These are phyloP conservation scores for Penicillium sp. DNA, from an alignment of 2,329 filamentous ascomycete species.

Conservation along the genomic window DNA sequence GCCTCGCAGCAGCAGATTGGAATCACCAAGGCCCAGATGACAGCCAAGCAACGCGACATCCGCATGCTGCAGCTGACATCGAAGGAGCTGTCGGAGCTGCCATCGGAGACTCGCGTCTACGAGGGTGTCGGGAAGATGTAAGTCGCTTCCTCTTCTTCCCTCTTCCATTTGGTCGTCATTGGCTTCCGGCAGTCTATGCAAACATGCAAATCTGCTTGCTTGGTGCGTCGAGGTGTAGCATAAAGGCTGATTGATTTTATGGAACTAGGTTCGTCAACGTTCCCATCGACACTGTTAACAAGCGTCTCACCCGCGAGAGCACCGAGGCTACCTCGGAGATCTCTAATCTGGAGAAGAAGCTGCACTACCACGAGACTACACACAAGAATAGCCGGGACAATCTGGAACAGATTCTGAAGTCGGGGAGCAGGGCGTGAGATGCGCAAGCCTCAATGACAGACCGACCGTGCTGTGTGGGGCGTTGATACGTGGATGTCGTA, in stretches of 20 bases:
- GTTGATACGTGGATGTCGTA: neutral
- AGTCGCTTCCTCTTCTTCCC: slow-evolving; percentile 31
- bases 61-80: slow-evolving; percentile 84
- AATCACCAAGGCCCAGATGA: slow-evolving; percentile 79
- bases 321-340: slow-evolving; percentile 74
- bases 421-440: slow-evolving; percentile 42
- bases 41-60: slow-evolving; percentile 80
- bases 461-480: neutral
- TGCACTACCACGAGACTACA: slow-evolving; percentile 91
- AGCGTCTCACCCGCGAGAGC: slow-evolving; percentile 71
- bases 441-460: neutral
- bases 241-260: slow-evolving; percentile 1
- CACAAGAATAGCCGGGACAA: slow-evolving; percentile 91
- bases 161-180: slow-evolving; percentile 11
- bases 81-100: slow-evolving; percentile 74
- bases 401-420: slow-evolving; percentile 79
- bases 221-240: neutral
- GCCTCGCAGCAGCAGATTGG: slow-evolving; percentile 89
- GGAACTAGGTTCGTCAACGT: slow-evolving; percentile 76
- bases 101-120: slow-evolving; percentile 75
- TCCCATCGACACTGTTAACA: slow-evolving; percentile 68
- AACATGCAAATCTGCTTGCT: slow-evolving; percentile 1
- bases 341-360: slow-evolving; percentile 76
- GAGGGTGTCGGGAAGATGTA: slow-evolving; percentile 98
- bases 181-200: slow-evolving; percentile 5